Conservation (phyloP, 1,284 basidiomycete species). For the Cystobasidium sp. region DNA sequence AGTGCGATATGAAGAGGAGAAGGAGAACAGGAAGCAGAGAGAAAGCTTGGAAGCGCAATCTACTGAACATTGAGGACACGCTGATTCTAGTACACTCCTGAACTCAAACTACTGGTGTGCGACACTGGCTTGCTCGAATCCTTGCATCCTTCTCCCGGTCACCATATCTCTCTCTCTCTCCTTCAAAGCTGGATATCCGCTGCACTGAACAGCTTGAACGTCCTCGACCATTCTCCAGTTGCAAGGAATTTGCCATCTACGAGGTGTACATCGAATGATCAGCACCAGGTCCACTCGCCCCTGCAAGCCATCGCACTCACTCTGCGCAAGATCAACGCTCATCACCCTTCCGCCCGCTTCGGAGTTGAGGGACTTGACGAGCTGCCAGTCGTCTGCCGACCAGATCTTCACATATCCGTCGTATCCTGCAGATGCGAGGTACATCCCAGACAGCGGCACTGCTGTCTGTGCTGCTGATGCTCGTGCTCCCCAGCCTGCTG, state of each 20-base stretch:
- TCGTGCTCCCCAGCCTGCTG: slow-evolving; percentile 54
- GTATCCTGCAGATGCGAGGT: slow-evolving; percentile 91
- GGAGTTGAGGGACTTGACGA: slow-evolving; percentile 82
- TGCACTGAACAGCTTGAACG: slow-evolving; percentile 85
- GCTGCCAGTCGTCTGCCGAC: slow-evolving; percentile 98
- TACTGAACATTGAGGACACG: not conserved
- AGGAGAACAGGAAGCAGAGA: not conserved
- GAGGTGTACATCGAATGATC: not conserved
- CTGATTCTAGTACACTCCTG: no score
- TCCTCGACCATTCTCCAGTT: slow-evolving; percentile 87
- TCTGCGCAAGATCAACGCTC: slow-evolving; percentile 82
- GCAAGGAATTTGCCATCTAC: slow-evolving; percentile 81
- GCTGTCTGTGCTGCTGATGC: slow-evolving; percentile 45
- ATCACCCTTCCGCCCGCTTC: slow-evolving; percentile 93
- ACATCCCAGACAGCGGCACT: slow-evolving; percentile 69
- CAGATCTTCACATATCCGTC: slow-evolving; percentile 94
- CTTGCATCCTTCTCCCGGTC: not conserved
- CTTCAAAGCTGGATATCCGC: slow-evolving; percentile 57
- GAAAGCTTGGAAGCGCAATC: not conserved
- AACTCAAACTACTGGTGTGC: not conserved
- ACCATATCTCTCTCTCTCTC: not conserved
- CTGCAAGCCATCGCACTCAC: slow-evolving; percentile 44
- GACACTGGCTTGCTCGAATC: not conserved
- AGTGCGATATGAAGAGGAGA: no score
- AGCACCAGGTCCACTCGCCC: not conserved